A percentile compares a stretch with the other conserved stretches of the same genome.
These are phyloP conservation scores for Physcomitrellopsis africana DNA, from an alignment of 225 moss, liverwort and hornwort species.

Conservation along the genomic window DNA sequence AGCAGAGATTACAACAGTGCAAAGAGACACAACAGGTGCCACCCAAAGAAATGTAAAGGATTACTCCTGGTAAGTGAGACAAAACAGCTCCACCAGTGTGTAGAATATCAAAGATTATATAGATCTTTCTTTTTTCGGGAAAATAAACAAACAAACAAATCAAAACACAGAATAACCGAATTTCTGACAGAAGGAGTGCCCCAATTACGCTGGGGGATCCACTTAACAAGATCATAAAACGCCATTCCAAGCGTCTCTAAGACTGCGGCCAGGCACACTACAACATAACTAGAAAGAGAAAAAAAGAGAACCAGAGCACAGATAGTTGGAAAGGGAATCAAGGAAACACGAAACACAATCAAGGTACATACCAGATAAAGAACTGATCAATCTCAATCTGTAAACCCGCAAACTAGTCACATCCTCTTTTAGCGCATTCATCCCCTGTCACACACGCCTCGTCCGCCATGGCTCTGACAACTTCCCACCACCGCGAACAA, in stretches of 20 bases:
- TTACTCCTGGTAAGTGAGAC: too few species aligned
- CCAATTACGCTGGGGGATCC: neutral
- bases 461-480: neutral
- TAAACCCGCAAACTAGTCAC: neutral
- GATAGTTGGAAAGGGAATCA: neutral
- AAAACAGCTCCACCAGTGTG: neutral
- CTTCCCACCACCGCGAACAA: neutral
- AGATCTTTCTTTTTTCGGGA: neutral
- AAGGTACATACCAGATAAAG: neutral
- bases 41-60: too few species aligned
- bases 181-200: neutral
- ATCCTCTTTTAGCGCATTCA: slow-evolving; percentile 7
- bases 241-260: neutral
- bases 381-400: neutral
- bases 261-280: neutral
- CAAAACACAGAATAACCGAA: neutral
- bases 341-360: neutral
- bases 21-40: too few species aligned
- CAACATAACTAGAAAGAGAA: neutral
- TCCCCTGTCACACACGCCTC: neutral
- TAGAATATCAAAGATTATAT: neutral
- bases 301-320: neutral
- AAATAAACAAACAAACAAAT: neutral
- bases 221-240: neutral
- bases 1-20: neutral